Percentiles rank a stretch among this genome's conserved stretches.
Conservation (phyloP, 1,284 basidiomycete genomes). For the Austroboletus niveus region DNA sequence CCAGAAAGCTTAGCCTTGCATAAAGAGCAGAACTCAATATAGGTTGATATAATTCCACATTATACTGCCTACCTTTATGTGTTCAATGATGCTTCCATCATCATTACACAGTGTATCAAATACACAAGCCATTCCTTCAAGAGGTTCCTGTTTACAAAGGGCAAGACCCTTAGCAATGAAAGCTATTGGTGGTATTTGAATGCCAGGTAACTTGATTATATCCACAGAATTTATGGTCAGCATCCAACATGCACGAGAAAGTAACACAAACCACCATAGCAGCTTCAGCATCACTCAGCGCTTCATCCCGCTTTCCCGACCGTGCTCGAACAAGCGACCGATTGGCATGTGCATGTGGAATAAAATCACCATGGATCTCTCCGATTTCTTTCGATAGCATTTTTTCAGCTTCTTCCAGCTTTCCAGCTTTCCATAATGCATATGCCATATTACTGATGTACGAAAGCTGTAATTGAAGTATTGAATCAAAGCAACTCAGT, state of each 20-base stretch:
- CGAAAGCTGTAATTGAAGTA: slow-evolving; percentile 4
- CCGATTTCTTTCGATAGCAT: neutral
- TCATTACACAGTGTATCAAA: neutral
- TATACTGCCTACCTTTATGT: neutral
- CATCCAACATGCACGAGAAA: neutral
- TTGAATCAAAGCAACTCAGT: neutral
- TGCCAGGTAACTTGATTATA: neutral
- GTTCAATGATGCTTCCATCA: neutral
- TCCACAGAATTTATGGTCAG: neutral
- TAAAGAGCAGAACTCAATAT: neutral
- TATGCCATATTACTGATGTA: neutral
- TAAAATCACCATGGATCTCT: neutral
- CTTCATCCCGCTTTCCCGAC: neutral
- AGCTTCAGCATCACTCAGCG: neutral
- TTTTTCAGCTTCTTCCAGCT: neutral
- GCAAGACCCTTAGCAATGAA: neutral
- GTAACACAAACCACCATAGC: neutral
- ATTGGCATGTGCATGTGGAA: slow-evolving; percentile 3
- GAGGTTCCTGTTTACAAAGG: neutral
- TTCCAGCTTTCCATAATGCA: slow-evolving; percentile 1
- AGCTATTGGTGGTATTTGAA: neutral
- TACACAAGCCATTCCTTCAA: neutral
- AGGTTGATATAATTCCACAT: neutral
- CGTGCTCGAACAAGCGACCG: slow-evolving; percentile 1
- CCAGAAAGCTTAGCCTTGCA: neutral